These are phyloP conservation scores for Fusarium sp. DNA, from an alignment of 2,329 filamentous ascomycete genomes.

Conservation along the genomic window DNA sequence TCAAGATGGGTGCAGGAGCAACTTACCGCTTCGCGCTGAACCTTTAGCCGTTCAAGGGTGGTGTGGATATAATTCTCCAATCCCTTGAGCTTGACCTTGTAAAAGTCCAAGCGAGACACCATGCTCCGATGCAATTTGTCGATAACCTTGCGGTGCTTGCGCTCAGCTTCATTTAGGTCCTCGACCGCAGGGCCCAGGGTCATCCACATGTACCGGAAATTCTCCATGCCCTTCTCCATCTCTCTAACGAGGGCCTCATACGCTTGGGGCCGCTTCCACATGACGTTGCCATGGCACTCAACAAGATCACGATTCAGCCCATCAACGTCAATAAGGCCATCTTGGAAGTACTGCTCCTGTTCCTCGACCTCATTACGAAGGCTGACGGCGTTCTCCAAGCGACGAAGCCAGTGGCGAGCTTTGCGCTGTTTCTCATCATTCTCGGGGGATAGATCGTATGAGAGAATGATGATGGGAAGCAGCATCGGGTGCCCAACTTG, in stretches of 20 bases:
- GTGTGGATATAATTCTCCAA: conserved; percentile 71
- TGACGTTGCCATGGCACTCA: conserved; percentile 69
- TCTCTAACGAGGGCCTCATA: conserved; percentile 63
- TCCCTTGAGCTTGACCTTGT: conserved; percentile 67
- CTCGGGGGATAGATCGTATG: conserved; percentile 63
- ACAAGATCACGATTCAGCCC: conserved; percentile 69
- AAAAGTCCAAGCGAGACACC: conserved; percentile 65
- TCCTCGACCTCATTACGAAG: conserved; percentile 68
- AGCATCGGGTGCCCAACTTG: conserved; percentile 67
- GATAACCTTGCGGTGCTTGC: conserved; percentile 47
- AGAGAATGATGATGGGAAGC: conserved; percentile 66
- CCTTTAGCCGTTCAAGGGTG: conserved; percentile 67
- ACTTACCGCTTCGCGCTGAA: conserved; percentile 68
- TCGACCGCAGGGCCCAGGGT: conserved; percentile 27
- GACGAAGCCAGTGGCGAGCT: conserved; percentile 69
- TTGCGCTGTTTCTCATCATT: conserved; percentile 70
- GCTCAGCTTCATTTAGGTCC: conserved; percentile 39
- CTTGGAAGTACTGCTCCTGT: conserved; percentile 63
- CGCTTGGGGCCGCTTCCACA: conserved; percentile 70
- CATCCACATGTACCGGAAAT: conserved; percentile 50
- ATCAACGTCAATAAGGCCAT: conserved; percentile 64
- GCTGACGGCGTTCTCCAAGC: conserved; percentile 68
- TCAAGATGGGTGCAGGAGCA: conserved; percentile 11
- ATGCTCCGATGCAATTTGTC: conserved; percentile 63
- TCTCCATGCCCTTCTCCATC: conserved; percentile 58